These are phyloP conservation scores for Aspergillus kassunensis DNA, from an alignment of 495 filamentous ascomycete species.

Conservation along the genomic window DNA sequence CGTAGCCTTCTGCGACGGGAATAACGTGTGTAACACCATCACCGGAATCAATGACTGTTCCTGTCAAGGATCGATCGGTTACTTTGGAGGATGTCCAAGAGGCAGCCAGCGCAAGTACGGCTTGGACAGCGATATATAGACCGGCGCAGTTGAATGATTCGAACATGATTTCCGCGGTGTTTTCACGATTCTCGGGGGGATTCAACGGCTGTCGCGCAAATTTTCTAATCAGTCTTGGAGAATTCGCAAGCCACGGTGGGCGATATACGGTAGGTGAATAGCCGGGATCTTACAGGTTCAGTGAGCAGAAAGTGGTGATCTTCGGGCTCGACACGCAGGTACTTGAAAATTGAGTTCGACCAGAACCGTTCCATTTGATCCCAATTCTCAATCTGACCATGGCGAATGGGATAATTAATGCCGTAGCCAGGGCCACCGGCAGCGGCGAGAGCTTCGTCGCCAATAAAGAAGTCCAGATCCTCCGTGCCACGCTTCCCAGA, in stretches of 20 bases:
- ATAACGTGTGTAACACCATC: conserved; percentile 99
- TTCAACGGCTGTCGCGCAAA: conserved; percentile 69
- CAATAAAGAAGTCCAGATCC: conserved; percentile 98
- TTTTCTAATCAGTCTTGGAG: background rate
- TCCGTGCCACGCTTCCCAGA: conserved; percentile 93
- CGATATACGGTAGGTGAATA: too few species aligned
- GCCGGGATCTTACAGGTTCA: conserved; percentile 66
- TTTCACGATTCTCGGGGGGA: conserved; percentile 97
- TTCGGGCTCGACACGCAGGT: conserved; percentile 94
- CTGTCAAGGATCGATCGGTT: conserved; percentile 91
- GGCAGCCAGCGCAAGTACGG: conserved; percentile 90
- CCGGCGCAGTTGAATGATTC: conserved; percentile 99
- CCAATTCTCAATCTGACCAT: conserved; percentile 99
- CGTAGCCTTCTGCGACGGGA: conserved; percentile 96
- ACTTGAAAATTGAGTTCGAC: conserved; percentile 99
- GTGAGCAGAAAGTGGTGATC: conserved; percentile 98
- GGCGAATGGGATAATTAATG: conserved; percentile 93
- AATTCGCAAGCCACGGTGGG: background rate
- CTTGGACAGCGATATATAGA: conserved; percentile 97
- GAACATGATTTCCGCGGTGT: conserved; percentile 99
- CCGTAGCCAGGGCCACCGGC: conserved; percentile 86
- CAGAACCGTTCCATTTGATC: conserved; percentile 99
- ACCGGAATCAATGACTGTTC: conserved; percentile 95
- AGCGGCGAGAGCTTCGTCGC: conserved; percentile 88
- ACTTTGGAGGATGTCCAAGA: conserved; percentile 99